phyloP scores from a whole-genome alignment of 2,329 filamentous ascomycete species.

The Penicillium carneum region DNA sequence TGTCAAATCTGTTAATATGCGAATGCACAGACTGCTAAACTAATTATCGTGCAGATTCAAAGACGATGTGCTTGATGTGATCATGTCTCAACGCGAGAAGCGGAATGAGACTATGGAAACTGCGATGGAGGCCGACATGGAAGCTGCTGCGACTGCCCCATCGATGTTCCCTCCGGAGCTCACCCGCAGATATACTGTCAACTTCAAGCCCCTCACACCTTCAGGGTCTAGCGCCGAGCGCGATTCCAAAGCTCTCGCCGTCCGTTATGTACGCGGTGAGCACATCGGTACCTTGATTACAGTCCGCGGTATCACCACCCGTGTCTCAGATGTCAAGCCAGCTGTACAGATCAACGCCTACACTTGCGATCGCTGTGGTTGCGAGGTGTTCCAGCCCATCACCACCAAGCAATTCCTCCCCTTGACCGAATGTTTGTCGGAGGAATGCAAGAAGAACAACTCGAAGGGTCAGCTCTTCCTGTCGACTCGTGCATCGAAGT shows the following conservation, averaged over 20 bases:
- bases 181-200: constrained; percentile 90
- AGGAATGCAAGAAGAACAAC: constrained; percentile 89
- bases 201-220: constrained; percentile 89
- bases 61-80: constrained; percentile 93
- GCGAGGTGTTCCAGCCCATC: constrained; percentile 96
- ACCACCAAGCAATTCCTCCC: constrained; percentile 90
- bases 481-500: constrained; percentile 95
- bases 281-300: constrained; percentile 94
- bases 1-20: constrained; percentile 37
- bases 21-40: constrained; percentile 8
- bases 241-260: constrained; percentile 74
- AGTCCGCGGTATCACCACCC: constrained; percentile 88
- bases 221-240: constrained; percentile 69
- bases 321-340: constrained; percentile 97
- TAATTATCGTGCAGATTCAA: constrained; percentile 73
- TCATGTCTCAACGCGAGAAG: constrained; percentile 88
- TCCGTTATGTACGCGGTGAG: constrained; percentile 89
- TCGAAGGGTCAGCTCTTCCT: constrained; percentile 91
- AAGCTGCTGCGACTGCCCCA: constrained; percentile 67
- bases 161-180: constrained; percentile 90
- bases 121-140: constrained; percentile 69
- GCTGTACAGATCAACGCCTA: constrained; percentile 98
- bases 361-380: constrained; percentile 93
- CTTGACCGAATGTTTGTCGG: constrained; percentile 82
- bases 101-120: constrained; percentile 79